A percentile compares a stretch with the other conserved stretches of the same genome.
phyloP scores from a whole-genome alignment of 2,329 filamentous ascomycete species.

The Keithomyces neogunnii region DNA sequence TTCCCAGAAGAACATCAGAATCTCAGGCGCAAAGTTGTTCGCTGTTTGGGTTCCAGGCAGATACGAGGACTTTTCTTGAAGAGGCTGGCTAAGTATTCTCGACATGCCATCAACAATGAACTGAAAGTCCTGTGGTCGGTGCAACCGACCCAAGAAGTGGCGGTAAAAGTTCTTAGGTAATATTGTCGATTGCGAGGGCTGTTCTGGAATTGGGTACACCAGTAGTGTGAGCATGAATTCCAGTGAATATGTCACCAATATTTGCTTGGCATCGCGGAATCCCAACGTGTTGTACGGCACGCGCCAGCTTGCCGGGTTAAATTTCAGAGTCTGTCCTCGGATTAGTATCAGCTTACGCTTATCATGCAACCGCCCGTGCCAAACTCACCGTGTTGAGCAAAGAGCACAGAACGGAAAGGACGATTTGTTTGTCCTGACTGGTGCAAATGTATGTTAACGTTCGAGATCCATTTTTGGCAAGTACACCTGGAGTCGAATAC shows the following conservation, averaged over 20 bases:
- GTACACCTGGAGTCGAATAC: constrained; percentile 73
- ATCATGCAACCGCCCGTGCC: background rate
- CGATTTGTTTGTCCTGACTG: constrained; percentile 81
- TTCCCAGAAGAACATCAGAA: constrained; percentile 97
- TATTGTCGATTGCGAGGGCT: constrained; percentile 48
- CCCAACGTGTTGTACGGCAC: constrained; percentile 90
- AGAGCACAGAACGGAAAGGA: constrained; percentile 84
- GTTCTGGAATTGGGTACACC: constrained; percentile 81
- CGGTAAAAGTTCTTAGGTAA: constrained; percentile 82
- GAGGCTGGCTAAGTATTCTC: constrained; percentile 81
- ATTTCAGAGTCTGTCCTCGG: constrained; percentile 72
- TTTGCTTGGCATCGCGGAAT: constrained; percentile 83
- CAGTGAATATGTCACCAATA: constrained; percentile 83
- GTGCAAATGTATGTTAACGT: constrained; percentile 85
- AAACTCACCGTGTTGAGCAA: constrained; percentile 76
- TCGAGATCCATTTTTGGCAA: constrained; percentile 76
- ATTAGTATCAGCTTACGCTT: constrained; percentile 3
- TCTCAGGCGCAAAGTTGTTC: constrained; percentile 84
- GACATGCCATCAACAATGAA: constrained; percentile 95
- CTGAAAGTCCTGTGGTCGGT: constrained; percentile 93
- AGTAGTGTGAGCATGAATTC: constrained; percentile 82
- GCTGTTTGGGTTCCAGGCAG: constrained; percentile 75
- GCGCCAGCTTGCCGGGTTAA: constrained; percentile 88
- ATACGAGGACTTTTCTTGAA: constrained; percentile 82
- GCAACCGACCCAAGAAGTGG: constrained; percentile 81